phyloP scores from a whole-genome alignment of 495 filamentous ascomycete species.

The Penicillium pulvis region DNA sequence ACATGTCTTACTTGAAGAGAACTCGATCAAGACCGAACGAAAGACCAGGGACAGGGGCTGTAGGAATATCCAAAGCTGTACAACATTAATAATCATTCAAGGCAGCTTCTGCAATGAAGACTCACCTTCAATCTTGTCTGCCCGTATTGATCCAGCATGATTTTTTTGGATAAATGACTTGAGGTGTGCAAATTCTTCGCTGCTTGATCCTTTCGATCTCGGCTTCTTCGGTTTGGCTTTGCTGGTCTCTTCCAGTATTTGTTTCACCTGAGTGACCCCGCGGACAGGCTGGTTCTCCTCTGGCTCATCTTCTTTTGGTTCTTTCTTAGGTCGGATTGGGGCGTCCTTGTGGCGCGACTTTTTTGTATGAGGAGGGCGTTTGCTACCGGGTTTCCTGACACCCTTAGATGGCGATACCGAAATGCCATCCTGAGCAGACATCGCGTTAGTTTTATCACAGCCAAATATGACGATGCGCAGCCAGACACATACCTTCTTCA shows the following conservation, averaged over 20 bases:
- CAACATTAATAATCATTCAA: conserved; percentile 15
- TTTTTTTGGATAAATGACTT: background rate
- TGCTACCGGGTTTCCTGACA: background rate
- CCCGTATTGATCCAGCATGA: conserved; percentile 20
- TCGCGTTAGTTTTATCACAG: background rate
- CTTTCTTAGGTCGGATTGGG: background rate
- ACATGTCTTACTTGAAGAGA: conserved; percentile 72
- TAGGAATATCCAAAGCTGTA: conserved; percentile 52
- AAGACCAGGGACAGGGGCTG: conserved; percentile 66
- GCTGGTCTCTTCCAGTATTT: background rate
- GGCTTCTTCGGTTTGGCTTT: background rate
- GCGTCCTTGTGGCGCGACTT: background rate
- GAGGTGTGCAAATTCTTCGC: background rate
- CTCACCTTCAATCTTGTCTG: conserved; percentile 21
- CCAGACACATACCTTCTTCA: background rate
- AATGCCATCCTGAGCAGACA: background rate
- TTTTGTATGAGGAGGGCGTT: background rate
- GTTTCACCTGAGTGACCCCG: background rate
- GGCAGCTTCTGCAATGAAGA: background rate
- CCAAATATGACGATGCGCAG: background rate
- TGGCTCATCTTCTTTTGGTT: background rate
- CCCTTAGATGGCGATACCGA: background rate
- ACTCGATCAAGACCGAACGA: conserved; percentile 85
- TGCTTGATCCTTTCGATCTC: background rate
- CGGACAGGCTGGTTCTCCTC: background rate